Evolutionary conservation across 495 filamentous ascomycete genomes (phyloP).

Genomic region (Aspergillus sparsus): DNA sequence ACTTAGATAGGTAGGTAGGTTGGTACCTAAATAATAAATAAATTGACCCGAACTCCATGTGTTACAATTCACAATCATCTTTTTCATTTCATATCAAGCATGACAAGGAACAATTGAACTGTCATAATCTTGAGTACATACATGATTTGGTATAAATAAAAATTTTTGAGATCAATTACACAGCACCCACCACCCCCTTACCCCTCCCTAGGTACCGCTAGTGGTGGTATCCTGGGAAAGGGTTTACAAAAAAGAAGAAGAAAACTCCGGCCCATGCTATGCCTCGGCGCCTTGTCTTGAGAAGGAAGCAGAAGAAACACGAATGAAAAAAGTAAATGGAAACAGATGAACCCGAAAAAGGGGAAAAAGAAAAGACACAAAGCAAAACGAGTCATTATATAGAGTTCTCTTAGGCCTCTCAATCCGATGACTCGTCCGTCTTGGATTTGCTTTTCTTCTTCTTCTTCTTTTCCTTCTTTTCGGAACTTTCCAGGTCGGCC

Average conservation of each 20-base stretch:
- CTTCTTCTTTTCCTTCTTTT: constrained; percentile 49
- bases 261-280: constrained; percentile 38
- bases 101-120: neutral
- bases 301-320: constrained; percentile 9
- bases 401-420: constrained; percentile 26
- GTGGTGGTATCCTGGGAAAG: constrained; percentile 2
- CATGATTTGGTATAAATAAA: no score
- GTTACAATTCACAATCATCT: no score
- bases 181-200: neutral
- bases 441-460: constrained; percentile 52
- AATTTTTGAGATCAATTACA: no score
- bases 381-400: no score
- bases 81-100: constrained; percentile 7
- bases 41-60: no score
- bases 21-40: no score
- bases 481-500: constrained; percentile 34
- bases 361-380: neutral
- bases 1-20: no score
- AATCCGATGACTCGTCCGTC: constrained; percentile 35
- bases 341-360: constrained; percentile 9
- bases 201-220: neutral
- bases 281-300: constrained; percentile 30
- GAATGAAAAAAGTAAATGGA: neutral
- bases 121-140: neutral
- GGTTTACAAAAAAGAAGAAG: constrained; percentile 5